Evolutionary conservation across 192 early-diverging fungal species (phyloP), one percentile per base, ranked within the genome.

Genomic region (Coemansia erecta): DNA sequence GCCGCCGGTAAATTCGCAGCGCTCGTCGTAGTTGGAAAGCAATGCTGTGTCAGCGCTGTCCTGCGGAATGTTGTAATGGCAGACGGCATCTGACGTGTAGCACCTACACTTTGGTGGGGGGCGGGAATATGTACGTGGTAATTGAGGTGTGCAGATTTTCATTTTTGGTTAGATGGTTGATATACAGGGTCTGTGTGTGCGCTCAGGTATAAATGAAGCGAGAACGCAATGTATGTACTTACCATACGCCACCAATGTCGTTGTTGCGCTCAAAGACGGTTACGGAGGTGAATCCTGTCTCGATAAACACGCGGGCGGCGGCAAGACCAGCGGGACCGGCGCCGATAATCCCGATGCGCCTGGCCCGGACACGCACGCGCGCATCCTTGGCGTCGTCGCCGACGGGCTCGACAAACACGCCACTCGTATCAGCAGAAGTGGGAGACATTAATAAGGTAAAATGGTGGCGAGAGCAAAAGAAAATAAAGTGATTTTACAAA

Each of bases 191-290:
- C 13, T 17, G 42, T 44, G 42, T n/a, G n/a, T n/a, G n/a, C n/a
- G n/a, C n/a, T n/a, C n/a, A n/a, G n/a, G n/a, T n/a, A n/a, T n/a
- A n/a, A n/a, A n/a, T n/a, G n/a, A n/a, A n/a, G n/a, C n/a, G n/a
- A n/a, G n/a, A n/a, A n/a, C n/a, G n/a, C n/a, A n/a, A n/a, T 50
- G 0, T 50, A 8, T 54, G n/a, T 54, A 54, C 64, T 68, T 71
- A 78, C 83, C 84, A 85, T 9, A 80, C 66, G 1, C 84, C 84
- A 13, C 84, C 84, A 15, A 74, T 45, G 12, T 58, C 52, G 37
- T 54, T 61, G 58, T 67, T 82, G 17, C 84, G 68, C 26, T 85
- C 84, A 11, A 71, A 66, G 3, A 85, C 70, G 0, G 60, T 76
- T 23, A 85, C 69, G n/a, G 17, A 9, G 15, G 43, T 49, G 22